Conservation (phyloP, 2,329 filamentous ascomycete genomes). For the Penicillium fuscoglaucum region DNA sequence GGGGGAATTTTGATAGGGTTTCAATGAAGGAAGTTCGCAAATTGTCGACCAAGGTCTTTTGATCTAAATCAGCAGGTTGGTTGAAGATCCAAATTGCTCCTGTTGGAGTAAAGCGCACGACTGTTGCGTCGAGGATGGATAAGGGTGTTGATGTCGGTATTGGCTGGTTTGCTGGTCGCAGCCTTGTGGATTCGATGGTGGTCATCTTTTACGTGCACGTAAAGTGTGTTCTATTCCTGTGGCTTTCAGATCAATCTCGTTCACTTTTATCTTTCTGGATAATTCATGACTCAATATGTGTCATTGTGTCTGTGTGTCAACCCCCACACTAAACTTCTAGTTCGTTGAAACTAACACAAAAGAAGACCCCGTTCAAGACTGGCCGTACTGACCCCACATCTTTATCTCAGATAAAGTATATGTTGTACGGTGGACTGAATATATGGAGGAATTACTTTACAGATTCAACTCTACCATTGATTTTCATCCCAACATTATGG, state of each 20-base stretch:
- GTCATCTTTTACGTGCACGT: background rate
- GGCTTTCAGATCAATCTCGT: background rate
- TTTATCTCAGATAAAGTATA: background rate
- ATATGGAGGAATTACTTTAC: too few species aligned
- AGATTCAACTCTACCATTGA: too few species aligned
- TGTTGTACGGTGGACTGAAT: too few species aligned
- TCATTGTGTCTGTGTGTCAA: background rate
- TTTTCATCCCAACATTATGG: too few species aligned
- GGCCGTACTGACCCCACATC: too few species aligned
- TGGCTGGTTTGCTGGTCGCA: background rate
- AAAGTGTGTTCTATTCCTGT: background rate
- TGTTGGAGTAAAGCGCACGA: slow-evolving; percentile 12
- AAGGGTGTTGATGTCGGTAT: slow-evolving; percentile 5
- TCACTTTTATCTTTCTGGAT: background rate
- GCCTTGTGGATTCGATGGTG: slow-evolving; percentile 1
- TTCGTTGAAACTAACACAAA: background rate
- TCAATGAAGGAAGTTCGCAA: slow-evolving; percentile 3
- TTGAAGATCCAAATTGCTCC: slow-evolving; percentile 12
- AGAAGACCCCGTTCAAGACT: background rate
- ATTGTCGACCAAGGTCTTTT: background rate
- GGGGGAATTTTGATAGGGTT: slow-evolving; percentile 10
- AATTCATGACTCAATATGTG: background rate
- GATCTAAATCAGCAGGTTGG: background rate
- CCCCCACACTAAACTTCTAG: background rate
- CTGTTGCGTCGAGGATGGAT: slow-evolving; percentile 16